Evolutionary conservation across 768 basidiomycete genomes (phyloP).

Genomic region (Mycena leptocephala): DNA sequence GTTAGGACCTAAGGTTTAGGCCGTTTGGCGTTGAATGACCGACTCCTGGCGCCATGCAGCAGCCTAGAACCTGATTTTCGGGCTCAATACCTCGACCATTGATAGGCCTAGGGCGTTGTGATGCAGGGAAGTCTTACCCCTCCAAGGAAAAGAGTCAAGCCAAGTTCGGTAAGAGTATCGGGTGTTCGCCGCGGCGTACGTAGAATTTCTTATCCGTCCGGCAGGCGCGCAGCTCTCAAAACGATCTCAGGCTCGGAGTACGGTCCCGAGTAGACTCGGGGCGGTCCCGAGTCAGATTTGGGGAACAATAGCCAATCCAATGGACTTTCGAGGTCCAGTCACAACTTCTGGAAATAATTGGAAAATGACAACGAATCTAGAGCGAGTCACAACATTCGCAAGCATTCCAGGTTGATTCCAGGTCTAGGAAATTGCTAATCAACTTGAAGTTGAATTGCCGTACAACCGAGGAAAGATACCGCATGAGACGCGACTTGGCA

Average conservation of each 20-base stretch:
- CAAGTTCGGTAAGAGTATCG: neutral
- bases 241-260: neutral
- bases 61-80: neutral
- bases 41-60: neutral
- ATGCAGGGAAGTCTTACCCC: too few relatives aligned
- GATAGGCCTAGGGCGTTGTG: too few relatives aligned
- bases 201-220: neutral
- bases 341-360: too few relatives aligned
- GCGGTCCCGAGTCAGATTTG: too few relatives aligned
- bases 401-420: too few relatives aligned
- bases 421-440: neutral
- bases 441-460: neutral
- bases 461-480: too few relatives aligned
- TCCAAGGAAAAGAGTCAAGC: neutral
- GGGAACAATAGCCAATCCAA: too few relatives aligned
- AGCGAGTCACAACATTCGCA: too few relatives aligned
- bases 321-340: too few relatives aligned
- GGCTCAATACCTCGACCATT: neutral
- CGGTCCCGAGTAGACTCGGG: too few relatives aligned
- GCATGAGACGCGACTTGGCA: too few relatives aligned
- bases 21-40: neutral
- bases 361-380: too few relatives aligned
- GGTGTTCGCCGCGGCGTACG: neutral
- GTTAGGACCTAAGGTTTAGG: neutral
- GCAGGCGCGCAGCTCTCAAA: neutral